Conservation (phyloP, 768 basidiomycete species). For the Cubamyces lactineus region DNA sequence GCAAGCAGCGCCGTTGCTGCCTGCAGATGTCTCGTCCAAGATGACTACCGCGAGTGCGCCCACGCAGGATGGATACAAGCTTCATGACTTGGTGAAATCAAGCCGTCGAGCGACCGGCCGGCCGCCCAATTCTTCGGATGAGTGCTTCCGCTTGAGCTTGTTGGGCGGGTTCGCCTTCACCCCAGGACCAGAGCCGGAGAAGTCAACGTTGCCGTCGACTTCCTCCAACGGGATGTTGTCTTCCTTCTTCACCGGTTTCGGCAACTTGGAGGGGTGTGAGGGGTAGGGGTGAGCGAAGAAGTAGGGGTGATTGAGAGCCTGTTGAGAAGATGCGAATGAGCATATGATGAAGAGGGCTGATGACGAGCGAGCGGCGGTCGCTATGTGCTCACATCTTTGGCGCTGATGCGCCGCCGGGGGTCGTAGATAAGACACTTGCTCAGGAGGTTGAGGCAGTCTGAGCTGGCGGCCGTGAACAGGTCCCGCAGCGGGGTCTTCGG, state of each 20-base stretch:
- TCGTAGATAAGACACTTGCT: constrained; percentile 82
- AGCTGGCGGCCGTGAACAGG: constrained; percentile 89
- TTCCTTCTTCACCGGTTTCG: constrained; percentile 59
- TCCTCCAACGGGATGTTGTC: constrained; percentile 69
- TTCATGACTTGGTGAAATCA: constrained; percentile 56
- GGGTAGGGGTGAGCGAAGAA: constrained; percentile 87
- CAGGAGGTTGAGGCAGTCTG: constrained; percentile 83
- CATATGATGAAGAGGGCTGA: neutral
- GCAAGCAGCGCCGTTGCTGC: neutral
- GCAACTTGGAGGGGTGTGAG: constrained; percentile 85
- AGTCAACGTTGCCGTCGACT: constrained; percentile 72
- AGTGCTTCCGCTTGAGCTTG: constrained; percentile 72
- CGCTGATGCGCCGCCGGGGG: constrained; percentile 78
- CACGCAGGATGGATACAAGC: too few relatives aligned
- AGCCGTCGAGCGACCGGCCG: constrained; percentile 70
- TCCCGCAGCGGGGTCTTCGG: constrained; percentile 81
- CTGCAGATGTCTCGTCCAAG: neutral
- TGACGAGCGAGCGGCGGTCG: neutral
- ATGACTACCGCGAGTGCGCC: neutral
- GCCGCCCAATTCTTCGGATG: constrained; percentile 49
- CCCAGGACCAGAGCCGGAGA: constrained; percentile 50
- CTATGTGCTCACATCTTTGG: constrained; percentile 64
- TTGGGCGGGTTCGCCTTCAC: constrained; percentile 55
- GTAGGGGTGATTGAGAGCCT: constrained; percentile 89
- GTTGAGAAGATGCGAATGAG: neutral